A percentile compares a stretch with the other conserved stretches of the same genome.
phyloP scores from a whole-genome alignment of 345 rosid species.

The Bruguiera parviflora region DNA sequence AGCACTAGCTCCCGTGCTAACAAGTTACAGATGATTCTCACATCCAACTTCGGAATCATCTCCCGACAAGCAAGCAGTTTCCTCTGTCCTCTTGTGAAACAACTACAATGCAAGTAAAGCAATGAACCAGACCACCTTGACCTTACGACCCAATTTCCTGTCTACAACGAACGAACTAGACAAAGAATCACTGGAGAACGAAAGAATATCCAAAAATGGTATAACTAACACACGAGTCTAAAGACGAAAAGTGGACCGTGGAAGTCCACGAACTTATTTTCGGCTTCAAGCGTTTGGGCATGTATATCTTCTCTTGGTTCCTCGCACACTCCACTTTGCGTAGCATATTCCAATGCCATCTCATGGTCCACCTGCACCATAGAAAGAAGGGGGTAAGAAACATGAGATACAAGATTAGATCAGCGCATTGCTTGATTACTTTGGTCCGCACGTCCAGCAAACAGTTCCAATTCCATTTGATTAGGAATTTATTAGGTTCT shows the following conservation, averaged over 20 bases:
- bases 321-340: constrained; percentile 84
- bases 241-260: constrained; percentile 59
- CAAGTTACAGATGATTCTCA: no score
- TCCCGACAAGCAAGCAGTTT: no score
- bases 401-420: no score
- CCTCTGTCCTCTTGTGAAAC: no score
- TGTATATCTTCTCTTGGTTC: constrained; percentile 74
- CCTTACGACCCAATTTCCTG: neutral
- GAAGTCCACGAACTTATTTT: constrained; percentile 41
- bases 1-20: no score
- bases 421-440: no score
- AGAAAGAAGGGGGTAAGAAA: neutral
- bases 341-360: constrained; percentile 95
- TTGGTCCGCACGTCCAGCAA: no score
- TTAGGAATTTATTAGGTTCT: no score
- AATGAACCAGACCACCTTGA: no score
- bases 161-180: neutral
- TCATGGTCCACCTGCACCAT: constrained; percentile 91
- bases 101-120: no score
- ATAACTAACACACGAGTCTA: constrained; percentile 48
- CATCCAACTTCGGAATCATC: no score
- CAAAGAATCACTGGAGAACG: neutral
- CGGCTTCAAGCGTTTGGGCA: constrained; percentile 45
- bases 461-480: no score
- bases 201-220: neutral